These are phyloP conservation scores for Candolleomyces eurysporus DNA, from an alignment of 768 basidiomycete genomes.

Conservation along the genomic window DNA sequence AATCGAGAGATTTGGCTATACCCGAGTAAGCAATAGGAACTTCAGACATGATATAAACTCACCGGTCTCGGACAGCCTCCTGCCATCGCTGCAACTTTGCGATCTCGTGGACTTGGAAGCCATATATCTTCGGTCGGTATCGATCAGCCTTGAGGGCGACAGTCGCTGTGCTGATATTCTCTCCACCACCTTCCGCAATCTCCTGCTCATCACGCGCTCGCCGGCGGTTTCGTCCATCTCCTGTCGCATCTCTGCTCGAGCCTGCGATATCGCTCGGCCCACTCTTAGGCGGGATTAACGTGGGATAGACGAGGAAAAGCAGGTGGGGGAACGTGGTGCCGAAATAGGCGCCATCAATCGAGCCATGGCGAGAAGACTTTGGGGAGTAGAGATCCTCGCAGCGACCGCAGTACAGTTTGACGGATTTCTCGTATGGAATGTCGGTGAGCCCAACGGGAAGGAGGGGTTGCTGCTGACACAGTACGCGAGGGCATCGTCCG, in stretches of 20 bases:
- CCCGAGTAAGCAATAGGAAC: background rate
- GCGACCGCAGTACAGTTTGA: constrained; percentile 97
- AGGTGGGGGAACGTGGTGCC: constrained; percentile 98
- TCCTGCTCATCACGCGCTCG: constrained; percentile 54
- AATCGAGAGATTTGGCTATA: background rate
- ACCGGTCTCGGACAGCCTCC: constrained; percentile 88
- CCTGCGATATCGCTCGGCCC: constrained; percentile 38
- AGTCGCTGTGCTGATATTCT: constrained; percentile 71
- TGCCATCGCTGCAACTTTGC: constrained; percentile 96
- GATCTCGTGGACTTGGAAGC: constrained; percentile 93
- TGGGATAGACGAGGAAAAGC: constrained; percentile 94
- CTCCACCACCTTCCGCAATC: constrained; percentile 57
- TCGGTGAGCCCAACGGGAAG: constrained; percentile 97
- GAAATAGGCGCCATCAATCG: constrained; percentile 98
- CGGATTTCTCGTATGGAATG: constrained; percentile 97
- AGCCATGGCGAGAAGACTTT: constrained; percentile 94
- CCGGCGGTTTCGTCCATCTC: constrained; percentile 34
- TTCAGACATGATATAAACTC: constrained; percentile 16
- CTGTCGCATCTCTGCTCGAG: constrained; percentile 14
- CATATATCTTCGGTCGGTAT: constrained; percentile 92
- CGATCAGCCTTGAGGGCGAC: constrained; percentile 89
- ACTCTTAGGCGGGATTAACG: constrained; percentile 83
- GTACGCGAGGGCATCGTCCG: constrained; percentile 95
- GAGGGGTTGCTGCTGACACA: constrained; percentile 92
- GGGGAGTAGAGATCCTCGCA: constrained; percentile 99